Evolutionary conservation across 2,329 filamentous ascomycete genomes (phyloP).

Genomic region (Xylaria sp.): DNA sequence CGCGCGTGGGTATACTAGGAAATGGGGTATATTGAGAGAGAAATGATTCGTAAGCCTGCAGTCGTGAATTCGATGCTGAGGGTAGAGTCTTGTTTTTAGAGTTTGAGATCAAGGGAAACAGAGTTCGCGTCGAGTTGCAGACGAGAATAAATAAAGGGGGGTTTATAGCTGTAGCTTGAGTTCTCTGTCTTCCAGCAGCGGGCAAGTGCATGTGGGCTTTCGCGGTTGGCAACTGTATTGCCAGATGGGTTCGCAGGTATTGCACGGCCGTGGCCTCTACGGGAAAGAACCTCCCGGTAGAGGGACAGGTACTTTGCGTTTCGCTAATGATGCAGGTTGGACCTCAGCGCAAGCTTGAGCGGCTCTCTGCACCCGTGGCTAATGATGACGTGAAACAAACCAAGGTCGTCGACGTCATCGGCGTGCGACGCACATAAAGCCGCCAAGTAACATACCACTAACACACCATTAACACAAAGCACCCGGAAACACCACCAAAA

Average conservation of each 20-base stretch:
- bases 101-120: conserved; percentile 9
- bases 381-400: conserved; percentile 37
- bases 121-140: not conserved
- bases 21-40: conserved; percentile 19
- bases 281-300: not conserved
- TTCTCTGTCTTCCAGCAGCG: not conserved
- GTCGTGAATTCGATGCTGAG: not conserved
- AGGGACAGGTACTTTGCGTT: conserved; percentile 8
- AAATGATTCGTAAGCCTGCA: conserved; percentile 9
- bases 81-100: not conserved
- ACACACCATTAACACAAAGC: not conserved
- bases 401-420: conserved; percentile 33
- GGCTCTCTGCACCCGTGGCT: conserved; percentile 13
- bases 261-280: not conserved
- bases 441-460: not conserved
- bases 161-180: not conserved
- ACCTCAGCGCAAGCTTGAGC: not conserved
- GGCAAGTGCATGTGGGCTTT: not conserved
- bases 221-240: not conserved
- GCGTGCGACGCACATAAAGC: not conserved
- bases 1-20: conserved; percentile 34
- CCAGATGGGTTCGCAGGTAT: not conserved
- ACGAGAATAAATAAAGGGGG: conserved; percentile 20
- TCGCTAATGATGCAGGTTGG: conserved; percentile 24
- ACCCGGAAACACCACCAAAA: not conserved